These are phyloP conservation scores for Lentinus polychrous DNA, from an alignment of 1,284 basidiomycete species.

Conservation along the genomic window DNA sequence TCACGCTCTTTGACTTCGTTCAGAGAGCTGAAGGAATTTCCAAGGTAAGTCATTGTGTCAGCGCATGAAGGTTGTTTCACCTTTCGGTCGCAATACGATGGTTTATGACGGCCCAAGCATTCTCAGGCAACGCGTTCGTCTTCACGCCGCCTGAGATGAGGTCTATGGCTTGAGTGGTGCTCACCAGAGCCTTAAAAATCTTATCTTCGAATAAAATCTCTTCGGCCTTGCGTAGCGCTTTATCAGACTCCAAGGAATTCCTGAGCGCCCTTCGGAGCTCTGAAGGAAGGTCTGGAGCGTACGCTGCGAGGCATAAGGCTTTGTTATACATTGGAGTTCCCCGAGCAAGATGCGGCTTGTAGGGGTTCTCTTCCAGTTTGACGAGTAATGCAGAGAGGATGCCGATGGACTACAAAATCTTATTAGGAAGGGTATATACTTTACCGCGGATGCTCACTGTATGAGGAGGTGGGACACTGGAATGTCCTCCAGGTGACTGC, in stretches of 20 bases:
- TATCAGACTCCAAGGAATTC: conserved; percentile 31
- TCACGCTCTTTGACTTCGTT: conserved; percentile 35
- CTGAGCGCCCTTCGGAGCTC: conserved; percentile 32
- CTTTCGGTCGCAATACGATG: conserved; percentile 45
- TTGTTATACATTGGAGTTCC: conserved; percentile 37
- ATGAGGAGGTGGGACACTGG: conserved; percentile 52
- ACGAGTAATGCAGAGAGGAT: conserved; percentile 46
- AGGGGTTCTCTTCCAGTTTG: conserved; percentile 43
- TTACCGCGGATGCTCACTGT: conserved; percentile 29
- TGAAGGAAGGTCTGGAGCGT: conserved; percentile 36
- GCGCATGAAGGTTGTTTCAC: conserved; percentile 15
- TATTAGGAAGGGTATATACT: not conserved
- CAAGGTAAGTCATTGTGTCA: not conserved
- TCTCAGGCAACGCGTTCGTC: conserved; percentile 53
- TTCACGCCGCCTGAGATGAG: conserved; percentile 56
- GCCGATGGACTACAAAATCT: conserved; percentile 40
- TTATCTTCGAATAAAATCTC: conserved; percentile 27
- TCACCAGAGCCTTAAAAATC: conserved; percentile 30
- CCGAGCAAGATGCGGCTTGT: conserved; percentile 31
- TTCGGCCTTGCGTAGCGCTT: conserved; percentile 36
- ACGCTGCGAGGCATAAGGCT: conserved; percentile 38
- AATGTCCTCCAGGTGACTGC: conserved; percentile 59
- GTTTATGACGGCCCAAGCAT: conserved; percentile 46
- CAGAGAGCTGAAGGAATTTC: conserved; percentile 33
- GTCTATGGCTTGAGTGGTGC: conserved; percentile 58